Conservation (phyloP, 257 asterid genomes). For the Verbena officinalis region DNA sequence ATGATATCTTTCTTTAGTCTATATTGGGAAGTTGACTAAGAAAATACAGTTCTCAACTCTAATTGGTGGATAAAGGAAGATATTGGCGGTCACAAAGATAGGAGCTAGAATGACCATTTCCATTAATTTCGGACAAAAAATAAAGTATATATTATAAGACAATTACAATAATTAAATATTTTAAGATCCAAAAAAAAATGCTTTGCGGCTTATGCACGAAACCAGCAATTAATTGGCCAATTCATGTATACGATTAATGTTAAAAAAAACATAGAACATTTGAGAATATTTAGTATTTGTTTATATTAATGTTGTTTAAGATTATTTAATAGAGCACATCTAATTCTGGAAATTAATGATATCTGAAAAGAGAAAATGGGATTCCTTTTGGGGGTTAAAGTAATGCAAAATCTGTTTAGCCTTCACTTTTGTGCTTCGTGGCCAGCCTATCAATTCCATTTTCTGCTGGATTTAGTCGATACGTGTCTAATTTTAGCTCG, state of each 20-base stretch:
- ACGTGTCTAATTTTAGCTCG: neutral
- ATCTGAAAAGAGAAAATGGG: no score
- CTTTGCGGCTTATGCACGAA: slow-evolving; percentile 22
- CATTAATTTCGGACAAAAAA: neutral
- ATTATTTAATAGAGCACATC: no score
- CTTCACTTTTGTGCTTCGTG: no score
- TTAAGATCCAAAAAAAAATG: neutral
- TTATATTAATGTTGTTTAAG: no score
- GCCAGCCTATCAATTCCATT: no score
- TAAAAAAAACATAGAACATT: neutral
- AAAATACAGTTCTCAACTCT: neutral
- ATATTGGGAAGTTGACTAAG: neutral
- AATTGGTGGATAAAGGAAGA: neutral
- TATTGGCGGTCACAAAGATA: neutral
- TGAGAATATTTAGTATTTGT: no score
- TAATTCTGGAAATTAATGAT: no score
- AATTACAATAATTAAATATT: no score
- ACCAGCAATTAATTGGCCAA: slow-evolving; percentile 7
- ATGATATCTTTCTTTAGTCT: neutral
- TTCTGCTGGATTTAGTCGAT: no score
- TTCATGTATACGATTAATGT: neutral
- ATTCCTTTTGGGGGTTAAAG: no score
- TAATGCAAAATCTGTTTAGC: no score
- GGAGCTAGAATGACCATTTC: neutral
- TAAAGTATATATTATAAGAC: neutral